Evolutionary conservation across 768 basidiomycete species (phyloP), one percentile per base, ranked within the genome.

Genomic region (Sporobolomyces pararoseus): DNA sequence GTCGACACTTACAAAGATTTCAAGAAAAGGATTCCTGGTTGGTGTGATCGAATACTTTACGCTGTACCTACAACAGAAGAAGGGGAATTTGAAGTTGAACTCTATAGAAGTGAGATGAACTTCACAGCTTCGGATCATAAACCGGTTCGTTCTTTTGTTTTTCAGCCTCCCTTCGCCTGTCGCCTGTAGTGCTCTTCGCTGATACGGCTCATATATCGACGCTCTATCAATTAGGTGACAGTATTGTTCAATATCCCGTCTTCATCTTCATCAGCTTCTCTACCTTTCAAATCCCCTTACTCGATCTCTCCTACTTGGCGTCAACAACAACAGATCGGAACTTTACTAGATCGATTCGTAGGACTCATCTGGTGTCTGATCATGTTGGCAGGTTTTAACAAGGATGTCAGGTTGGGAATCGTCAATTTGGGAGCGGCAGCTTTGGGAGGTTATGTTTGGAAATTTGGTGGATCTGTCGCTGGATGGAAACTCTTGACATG

Each of bases 41-140:
- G 91, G 89, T 96, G 93, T 34, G 95, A 98, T 79, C 84, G 95
- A 52, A 85, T 98, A 51, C 81, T 97, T 76, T 96, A 91, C 76
- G 84, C 89, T 17, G 90, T 89, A 7, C 84, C 83, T 27, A 84
- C 85, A 2, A 82, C 84, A 65, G 79, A 79, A 10, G 82, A 82
- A 12, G 81, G 84, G 14, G 76, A 81, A 44, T 86, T 88, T 2
- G 76, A 83, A 66, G 85, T 89, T 70, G 23, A 71, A 75, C 49
- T 29, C 57, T 94, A 94, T 78, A 89, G 89, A 2, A 86, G 86
- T 44, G 84, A 92, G 71, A 89, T 88, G 19, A 86, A 88, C 0
- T 90, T 93, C 79, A 89, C 88, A 19, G 86, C 88, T 5, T 94
- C 91, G 16, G 95, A 98, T 79, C 95, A 98, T 80, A 96, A 96